Evolutionary conservation across 1,284 basidiomycete species (phyloP).

Genomic region (Macrocystidia cucumis): DNA sequence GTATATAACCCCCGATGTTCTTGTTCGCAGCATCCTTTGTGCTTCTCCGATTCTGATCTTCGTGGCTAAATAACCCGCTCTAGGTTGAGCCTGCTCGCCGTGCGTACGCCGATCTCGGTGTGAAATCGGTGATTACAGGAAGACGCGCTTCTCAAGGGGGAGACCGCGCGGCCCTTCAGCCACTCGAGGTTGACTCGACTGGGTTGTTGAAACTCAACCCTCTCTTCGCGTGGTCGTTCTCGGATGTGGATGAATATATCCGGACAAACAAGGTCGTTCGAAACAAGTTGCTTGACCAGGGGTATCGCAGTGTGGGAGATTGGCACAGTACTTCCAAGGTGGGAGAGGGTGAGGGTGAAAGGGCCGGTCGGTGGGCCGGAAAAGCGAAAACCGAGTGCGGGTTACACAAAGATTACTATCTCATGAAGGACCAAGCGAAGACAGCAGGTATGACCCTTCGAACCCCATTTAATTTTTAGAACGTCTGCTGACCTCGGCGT

Average conservation of each 20-base stretch:
- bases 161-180: slow-evolving; percentile 76
- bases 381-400: slow-evolving; percentile 95
- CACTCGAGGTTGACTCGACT: slow-evolving; percentile 88
- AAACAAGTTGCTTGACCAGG: slow-evolving; percentile 85
- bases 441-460: slow-evolving; percentile 8
- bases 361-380: slow-evolving; percentile 89
- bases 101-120: slow-evolving; percentile 78
- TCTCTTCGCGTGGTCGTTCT: slow-evolving; percentile 86
- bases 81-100: slow-evolving; percentile 91
- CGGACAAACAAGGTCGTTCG: slow-evolving; percentile 81
- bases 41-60: slow-evolving; percentile 6
- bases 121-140: slow-evolving; percentile 91
- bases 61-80: background rate
- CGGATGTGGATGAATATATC: slow-evolving; percentile 83
- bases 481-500: background rate
- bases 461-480: background rate
- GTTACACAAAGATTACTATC: slow-evolving; percentile 83
- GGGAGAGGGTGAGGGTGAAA: slow-evolving; percentile 70
- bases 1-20: too few relatives aligned
- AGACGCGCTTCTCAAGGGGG: slow-evolving; percentile 89
- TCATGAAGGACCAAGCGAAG: slow-evolving; percentile 50
- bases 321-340: slow-evolving; percentile 90
- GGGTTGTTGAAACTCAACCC: slow-evolving; percentile 96
- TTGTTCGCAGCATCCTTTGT: slow-evolving; percentile 2
- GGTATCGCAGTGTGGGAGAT: slow-evolving; percentile 94